These are phyloP conservation scores for Fusarium subtropicale DNA, from an alignment of 2,329 filamentous ascomycete species.

Conservation along the genomic window DNA sequence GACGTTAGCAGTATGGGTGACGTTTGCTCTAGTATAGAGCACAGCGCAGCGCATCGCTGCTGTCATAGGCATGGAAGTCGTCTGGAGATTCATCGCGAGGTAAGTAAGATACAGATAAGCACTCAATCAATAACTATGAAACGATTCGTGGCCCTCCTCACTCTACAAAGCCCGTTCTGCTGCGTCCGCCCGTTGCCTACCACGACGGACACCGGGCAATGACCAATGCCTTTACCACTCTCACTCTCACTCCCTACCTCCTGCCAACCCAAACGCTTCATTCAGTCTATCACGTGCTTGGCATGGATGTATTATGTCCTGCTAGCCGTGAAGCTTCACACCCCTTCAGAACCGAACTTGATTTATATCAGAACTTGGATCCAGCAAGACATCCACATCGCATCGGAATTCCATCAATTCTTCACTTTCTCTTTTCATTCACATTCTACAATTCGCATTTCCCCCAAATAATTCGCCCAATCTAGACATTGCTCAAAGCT, in stretches of 20 bases:
- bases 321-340: conserved; percentile 32
- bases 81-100: not conserved
- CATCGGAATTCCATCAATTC: not conserved
- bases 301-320: not conserved
- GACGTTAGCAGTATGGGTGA: conserved; percentile 1
- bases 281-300: conserved; percentile 40
- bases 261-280: conserved; percentile 28
- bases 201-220: not conserved
- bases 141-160: conserved; percentile 12
- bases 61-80: not conserved
- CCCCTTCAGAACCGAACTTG: conserved; percentile 25
- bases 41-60: conserved; percentile 8
- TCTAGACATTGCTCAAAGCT: not conserved
- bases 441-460: not conserved
- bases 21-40: not conserved
- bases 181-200: conserved; percentile 28
- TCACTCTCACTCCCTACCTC: not conserved
- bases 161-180: conserved; percentile 14
- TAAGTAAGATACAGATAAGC: not conserved
- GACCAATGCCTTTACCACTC: not conserved
- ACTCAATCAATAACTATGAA: conserved; percentile 16
- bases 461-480: not conserved
- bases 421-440: not conserved
- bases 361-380: conserved; percentile 30
- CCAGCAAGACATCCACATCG: conserved; percentile 1